Conservation (phyloP, 805 yeast genomes). For the Saturnispora kantuleensis region DNA sequence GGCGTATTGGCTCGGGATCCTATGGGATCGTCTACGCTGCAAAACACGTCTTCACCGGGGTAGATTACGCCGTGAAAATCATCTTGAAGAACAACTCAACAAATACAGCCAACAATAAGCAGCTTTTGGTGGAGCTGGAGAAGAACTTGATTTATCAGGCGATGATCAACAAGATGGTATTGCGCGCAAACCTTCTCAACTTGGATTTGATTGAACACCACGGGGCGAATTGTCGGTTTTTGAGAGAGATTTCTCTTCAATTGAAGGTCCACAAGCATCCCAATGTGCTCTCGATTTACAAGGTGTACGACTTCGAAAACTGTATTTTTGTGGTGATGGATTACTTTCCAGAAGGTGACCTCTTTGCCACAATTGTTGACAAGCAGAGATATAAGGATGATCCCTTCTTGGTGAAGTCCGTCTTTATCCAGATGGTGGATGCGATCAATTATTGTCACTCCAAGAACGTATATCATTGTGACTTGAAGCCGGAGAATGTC, state of each 20-base stretch:
- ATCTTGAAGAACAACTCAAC: slow-evolving; percentile 41
- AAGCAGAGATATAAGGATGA: slow-evolving; percentile 48
- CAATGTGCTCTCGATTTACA: slow-evolving; percentile 65
- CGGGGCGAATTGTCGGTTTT: slow-evolving; percentile 29
- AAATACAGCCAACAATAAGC: slow-evolving; percentile 22
- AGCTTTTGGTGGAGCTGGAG: slow-evolving; percentile 24
- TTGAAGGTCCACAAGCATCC: slow-evolving; percentile 68
- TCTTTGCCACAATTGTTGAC: slow-evolving; percentile 79
- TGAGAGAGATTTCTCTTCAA: slow-evolving; percentile 68
- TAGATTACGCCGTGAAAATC: slow-evolving; percentile 61
- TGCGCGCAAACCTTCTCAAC: slow-evolving; percentile 26
- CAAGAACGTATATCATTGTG: slow-evolving; percentile 82
- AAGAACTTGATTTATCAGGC: slow-evolving; percentile 19
- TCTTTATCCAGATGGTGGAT: slow-evolving; percentile 68
- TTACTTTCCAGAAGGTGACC: slow-evolving; percentile 75
- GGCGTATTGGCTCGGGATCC: slow-evolving; percentile 73
- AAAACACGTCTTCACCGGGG: slow-evolving; percentile 39
- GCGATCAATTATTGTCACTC: slow-evolving; percentile 78
- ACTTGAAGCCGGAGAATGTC: slow-evolving; percentile 91
- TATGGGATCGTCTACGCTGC: slow-evolving; percentile 75
- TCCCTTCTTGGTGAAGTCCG: slow-evolving; percentile 42
- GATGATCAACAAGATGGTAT: slow-evolving; percentile 18
- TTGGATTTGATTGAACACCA: slow-evolving; percentile 27
- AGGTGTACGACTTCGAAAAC: slow-evolving; percentile 51
- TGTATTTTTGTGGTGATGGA: slow-evolving; percentile 75